Base-by-base conservation (phyloP, 2,329 filamentous ascomycete species). In the Clonostachys rosea region DNA sequence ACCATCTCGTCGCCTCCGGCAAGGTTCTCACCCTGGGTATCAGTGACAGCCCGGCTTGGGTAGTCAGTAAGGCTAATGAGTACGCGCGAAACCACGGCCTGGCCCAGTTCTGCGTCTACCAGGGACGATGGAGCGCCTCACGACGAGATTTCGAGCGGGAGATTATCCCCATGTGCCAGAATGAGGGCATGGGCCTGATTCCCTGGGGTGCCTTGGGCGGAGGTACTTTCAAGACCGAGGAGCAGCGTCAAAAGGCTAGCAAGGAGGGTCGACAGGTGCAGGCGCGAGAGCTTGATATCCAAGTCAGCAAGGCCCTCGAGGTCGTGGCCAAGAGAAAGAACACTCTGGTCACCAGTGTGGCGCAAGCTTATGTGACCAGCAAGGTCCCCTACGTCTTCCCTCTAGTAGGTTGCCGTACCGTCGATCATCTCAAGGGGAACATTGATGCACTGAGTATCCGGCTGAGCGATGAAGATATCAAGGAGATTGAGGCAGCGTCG, bases 361-460 rank as follows among this genome's bases (percentile, higher is more conserved):
- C 87, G 9, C 65, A 91, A 20, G 86, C 87, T 2, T 91, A 91
- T 58, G 81, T 90, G 14, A 77, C 87, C 74, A 76, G 81, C 53
- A 89, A 90, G 67, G 71, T 83, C 1, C 79, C 84, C 0, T 81
- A 88, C 55, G 83, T 90, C 14, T 89, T 88, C 58, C 87, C 87
- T 2, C 81, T 91, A 37, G 71, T 89, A 6, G 41, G 16, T 46
- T 83, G 84, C 1, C 75, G 86, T 10, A 89, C 83, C 55, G 63
- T 87, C 9, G 79, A 85, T 44, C 86, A 91, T 59, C 67, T 91
- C 40, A 78, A 83, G 59, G 75, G 73, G 48, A 91, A 89, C 57
- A 85, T 90, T 53, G 78, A 84, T 56, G 83, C 84, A 0, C 69
- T 91, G 36, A 73, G 70, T 2, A 67, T 90, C 40, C 66, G 74